Base-by-base conservation (phyloP, 371 early-diverging fungal species). In the Mortierella sp. region DNA sequence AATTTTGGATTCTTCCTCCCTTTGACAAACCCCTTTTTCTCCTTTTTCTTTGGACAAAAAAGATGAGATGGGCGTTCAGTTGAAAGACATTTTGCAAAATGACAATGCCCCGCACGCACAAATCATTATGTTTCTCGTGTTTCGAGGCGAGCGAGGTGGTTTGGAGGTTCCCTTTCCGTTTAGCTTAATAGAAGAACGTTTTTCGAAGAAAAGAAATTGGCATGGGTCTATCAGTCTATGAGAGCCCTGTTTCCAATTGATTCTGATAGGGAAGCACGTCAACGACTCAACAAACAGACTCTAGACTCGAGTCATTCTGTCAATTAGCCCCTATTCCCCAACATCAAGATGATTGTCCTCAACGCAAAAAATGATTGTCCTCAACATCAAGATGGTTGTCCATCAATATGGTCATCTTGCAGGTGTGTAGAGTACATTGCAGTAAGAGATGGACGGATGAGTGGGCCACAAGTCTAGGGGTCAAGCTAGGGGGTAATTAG, bases 41-140 rank as follows among this genome's bases (percentile, higher is more conserved):
- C 41, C 41, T 41, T 3, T 58, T 29, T 32, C 27, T 27, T 56
- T 56, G 24, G 27, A 8, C 18, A 29, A 60, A 12, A 60, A 14
- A 60, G 60, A 60, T 60, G 60, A 60, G 32, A 60, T 60, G 60
- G 60, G 60, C 60, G 32, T 60, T 60, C 27, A 60, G 29, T 27
- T 58, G 27, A 58, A 58, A 58, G 58, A 58, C 29, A 29, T 58
- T 54, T 54, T 49, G 51, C 51, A 7, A 51, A 10, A 56, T 27
- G 27, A 11, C 3, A 16, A 18, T 32, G 14, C 32, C 32, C 32
- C 60, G 32, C 16, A 60, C 5, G 41, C 32, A 32, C 32, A 60
- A 8, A 27, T 29, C 16, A 4, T 3, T 6, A 60, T 60, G 60
- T 60, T 32, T 60, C 60, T 60, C 60, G 27, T 16, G 60, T 32